Conservation (phyloP, 2,329 filamentous ascomycete species). For the Tolypocladium tropicale region DNA sequence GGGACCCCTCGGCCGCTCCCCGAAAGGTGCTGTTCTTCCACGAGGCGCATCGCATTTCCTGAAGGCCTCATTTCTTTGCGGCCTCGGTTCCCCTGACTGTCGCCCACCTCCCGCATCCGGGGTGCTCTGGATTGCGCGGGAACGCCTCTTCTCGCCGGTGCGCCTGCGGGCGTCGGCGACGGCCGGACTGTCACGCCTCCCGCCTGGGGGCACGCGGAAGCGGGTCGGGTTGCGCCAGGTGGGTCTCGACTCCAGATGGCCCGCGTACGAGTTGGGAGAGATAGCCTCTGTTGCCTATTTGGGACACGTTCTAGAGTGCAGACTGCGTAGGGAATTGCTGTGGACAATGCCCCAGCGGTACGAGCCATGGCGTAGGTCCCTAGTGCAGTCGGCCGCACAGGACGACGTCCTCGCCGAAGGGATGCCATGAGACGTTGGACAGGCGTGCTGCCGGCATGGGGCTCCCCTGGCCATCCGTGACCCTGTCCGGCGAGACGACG, state of each 20-base stretch:
- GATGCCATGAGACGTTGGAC: slow-evolving; percentile 59
- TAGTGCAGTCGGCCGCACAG: slow-evolving; percentile 55
- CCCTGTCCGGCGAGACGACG: slow-evolving; percentile 59
- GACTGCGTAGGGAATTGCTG: too few species aligned
- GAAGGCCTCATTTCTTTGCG: neutral
- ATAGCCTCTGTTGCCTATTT: neutral
- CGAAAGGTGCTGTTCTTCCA: neutral
- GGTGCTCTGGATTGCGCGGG: neutral
- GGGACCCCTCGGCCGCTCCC: neutral
- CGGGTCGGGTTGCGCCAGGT: neutral
- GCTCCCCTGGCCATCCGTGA: slow-evolving; percentile 35
- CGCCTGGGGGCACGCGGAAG: neutral
- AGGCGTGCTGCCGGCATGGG: slow-evolving; percentile 55
- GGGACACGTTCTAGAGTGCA: too few species aligned
- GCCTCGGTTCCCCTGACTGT: neutral
- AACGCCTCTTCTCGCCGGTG: neutral
- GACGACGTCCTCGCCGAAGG: slow-evolving; percentile 74
- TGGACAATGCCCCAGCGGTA: too few species aligned
- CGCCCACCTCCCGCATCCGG: neutral
- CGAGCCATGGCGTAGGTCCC: neutral
- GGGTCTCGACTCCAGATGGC: neutral
- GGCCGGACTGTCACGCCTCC: neutral
- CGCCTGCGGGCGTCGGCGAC: neutral
- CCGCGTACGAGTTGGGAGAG: neutral
- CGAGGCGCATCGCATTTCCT: neutral